Base-by-base conservation (phyloP, 2,329 filamentous ascomycete genomes). In the Orbilia oligospora region DNA sequence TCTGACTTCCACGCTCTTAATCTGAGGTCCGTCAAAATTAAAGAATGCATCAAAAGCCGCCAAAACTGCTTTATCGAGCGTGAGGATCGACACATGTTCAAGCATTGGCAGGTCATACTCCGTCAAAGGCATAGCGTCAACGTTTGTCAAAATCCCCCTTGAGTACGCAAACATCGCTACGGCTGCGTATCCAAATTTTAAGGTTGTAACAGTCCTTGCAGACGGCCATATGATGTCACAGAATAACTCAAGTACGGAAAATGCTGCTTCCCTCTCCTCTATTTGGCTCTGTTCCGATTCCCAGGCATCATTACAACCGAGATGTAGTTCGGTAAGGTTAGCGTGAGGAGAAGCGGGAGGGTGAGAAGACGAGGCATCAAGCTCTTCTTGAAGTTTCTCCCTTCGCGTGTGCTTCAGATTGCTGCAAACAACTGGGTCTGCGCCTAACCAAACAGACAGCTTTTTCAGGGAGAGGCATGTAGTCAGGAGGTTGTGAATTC, bases 211-310 rank as follows among this genome's bases (percentile, higher is more conserved):
- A n/a, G 27, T 56, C 30, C 12, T 36, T 18, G 27, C 51, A 18
- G 27, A 56, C 20, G 51, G 51, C 51, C 51, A 56, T 14, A 56
- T 33, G 5, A 20, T 20, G 51, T 56, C 51, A 16, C 51, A 56
- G 20, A 56, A 56, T 56, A 56, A 5, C 16, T 56, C 51, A 18
- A 56, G 51, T 1, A 33, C 51, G 6, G 51, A 36, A 18, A 36
- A 56, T 8, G 8, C 33, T 36, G 27, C 16, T 5, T n/a, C 2
- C 1, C 20, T 36, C 8, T 36, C 33, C 4, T 36, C 4, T 4
- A 36, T 36, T 36, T 36, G 33, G 3, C 10, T 8, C 2, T 9
- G 4, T 1, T 36, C 33, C 10, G 33, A 36, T 8, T 9, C 1
- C 33, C 51, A 56, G 1, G 36, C 16, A 3, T 56, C 51, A 0